Evolutionary conservation across 345 rosid genomes (phyloP).

Genomic region (Syzygium aromaticum): DNA sequence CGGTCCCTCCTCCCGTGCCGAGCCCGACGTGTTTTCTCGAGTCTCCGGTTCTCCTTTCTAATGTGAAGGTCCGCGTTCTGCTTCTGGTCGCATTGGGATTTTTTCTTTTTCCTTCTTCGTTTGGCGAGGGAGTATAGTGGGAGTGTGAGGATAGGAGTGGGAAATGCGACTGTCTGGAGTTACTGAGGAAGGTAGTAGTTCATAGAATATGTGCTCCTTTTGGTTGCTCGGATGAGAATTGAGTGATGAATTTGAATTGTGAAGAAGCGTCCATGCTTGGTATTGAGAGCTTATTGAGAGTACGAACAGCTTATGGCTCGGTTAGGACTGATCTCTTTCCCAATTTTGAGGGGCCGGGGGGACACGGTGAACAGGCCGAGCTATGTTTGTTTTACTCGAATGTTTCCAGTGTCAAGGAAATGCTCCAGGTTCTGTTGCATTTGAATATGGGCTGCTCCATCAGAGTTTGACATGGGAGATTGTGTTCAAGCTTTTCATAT

Average conservation of each 20-base stretch:
- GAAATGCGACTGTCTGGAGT: neutral
- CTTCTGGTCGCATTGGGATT: neutral
- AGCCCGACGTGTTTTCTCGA: slow-evolving; percentile 91
- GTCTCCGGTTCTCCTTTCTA: slow-evolving; percentile 91
- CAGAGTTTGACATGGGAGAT: neutral
- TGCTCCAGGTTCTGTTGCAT: neutral
- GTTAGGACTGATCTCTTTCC: neutral
- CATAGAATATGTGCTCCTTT: neutral
- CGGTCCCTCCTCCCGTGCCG: slow-evolving; percentile 81
- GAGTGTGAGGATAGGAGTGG: slow-evolving; percentile 1
- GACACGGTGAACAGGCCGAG: neutral
- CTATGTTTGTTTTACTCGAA: neutral
- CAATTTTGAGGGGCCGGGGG: neutral
- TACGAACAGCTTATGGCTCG: slow-evolving; percentile 9
- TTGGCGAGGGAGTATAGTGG: neutral
- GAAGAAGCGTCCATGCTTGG: neutral
- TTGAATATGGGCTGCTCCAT: neutral
- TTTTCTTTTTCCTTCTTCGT: neutral
- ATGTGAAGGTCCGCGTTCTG: slow-evolving; percentile 61
- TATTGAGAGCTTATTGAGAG: neutral
- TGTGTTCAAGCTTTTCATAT: neutral
- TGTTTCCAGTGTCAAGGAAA: neutral
- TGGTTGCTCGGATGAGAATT: neutral
- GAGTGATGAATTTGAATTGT: neutral
- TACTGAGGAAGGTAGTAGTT: slow-evolving; percentile 3